These are phyloP conservation scores for Taiwanofungus camphoratus DNA, from an alignment of 1,284 basidiomycete species.

Conservation along the genomic window DNA sequence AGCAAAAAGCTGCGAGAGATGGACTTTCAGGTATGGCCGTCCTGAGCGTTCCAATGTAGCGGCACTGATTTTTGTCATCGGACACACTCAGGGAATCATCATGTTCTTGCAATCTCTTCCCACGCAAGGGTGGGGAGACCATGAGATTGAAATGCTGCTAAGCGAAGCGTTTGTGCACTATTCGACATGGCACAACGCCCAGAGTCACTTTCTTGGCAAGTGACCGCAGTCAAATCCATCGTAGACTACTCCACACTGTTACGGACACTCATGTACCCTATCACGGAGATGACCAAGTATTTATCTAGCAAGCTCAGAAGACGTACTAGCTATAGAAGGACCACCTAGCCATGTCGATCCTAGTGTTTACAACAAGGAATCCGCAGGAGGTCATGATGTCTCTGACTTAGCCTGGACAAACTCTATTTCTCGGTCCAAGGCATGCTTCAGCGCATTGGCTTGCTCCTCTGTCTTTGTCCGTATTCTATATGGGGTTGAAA, in stretches of 20 bases:
- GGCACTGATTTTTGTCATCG: background rate
- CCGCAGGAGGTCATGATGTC: slow-evolving; percentile 3
- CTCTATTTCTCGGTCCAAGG: slow-evolving; percentile 58
- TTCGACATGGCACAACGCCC: slow-evolving; percentile 91
- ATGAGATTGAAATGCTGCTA: slow-evolving; percentile 92
- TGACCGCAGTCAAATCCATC: slow-evolving; percentile 14
- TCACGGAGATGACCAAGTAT: background rate
- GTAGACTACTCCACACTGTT: background rate
- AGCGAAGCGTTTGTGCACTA: slow-evolving; percentile 95
- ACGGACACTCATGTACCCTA: background rate
- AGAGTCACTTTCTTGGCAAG: slow-evolving; percentile 75
- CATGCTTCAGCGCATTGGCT: slow-evolving; percentile 53
- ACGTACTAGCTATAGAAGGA: background rate
- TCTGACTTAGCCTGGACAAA: slow-evolving; percentile 25
- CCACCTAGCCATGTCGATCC: too few species aligned
- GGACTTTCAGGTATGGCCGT: slow-evolving; percentile 84
- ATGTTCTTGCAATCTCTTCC: slow-evolving; percentile 98
- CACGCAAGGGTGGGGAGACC: slow-evolving; percentile 92
- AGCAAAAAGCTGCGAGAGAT: slow-evolving; percentile 85
- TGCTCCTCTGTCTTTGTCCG: slow-evolving; percentile 58
- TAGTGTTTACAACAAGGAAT: too few species aligned
- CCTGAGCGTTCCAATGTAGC: slow-evolving; percentile 7
- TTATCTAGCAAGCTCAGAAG: background rate
- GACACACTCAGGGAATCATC: slow-evolving; percentile 77
- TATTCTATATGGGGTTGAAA: slow-evolving; percentile 55